A percentile compares a stretch with the other conserved stretches of the same genome.
These are phyloP conservation scores for Metschnikowia rubicola DNA, from an alignment of 805 yeast genomes.

Conservation along the genomic window DNA sequence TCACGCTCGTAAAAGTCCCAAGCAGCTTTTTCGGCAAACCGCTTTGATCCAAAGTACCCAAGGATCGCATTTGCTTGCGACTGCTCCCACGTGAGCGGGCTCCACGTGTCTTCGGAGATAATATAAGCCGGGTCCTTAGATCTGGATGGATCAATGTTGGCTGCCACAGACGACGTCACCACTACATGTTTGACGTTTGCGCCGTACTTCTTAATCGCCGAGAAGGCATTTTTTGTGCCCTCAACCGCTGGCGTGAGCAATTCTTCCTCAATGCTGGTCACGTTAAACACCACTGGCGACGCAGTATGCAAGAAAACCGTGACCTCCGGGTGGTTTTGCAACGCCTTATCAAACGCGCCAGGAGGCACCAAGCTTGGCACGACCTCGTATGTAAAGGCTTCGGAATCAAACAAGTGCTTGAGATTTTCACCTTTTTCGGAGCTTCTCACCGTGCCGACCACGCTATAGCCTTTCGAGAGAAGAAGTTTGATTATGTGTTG, in stretches of 20 bases:
- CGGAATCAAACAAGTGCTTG: slow-evolving; percentile 6
- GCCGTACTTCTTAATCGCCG: slow-evolving; percentile 44
- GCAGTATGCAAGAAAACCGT: slow-evolving; percentile 31
- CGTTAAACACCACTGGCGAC: slow-evolving; percentile 27
- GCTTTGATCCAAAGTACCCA: slow-evolving; percentile 8
- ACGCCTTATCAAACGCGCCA: slow-evolving; percentile 28
- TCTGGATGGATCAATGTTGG: slow-evolving; percentile 9
- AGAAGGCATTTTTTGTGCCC: slow-evolving; percentile 10
- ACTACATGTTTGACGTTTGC: slow-evolving; percentile 22
- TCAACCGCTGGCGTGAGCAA: slow-evolving; percentile 51
- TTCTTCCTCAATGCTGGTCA: slow-evolving; percentile 39
- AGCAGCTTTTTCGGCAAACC: slow-evolving; percentile 23
- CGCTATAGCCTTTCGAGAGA: slow-evolving; percentile 36
- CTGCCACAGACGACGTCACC: slow-evolving; percentile 7
- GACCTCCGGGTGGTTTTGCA: slow-evolving; percentile 26
- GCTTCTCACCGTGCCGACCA: slow-evolving; percentile 46
- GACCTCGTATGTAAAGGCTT: slow-evolving; percentile 12
- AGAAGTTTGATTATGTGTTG: slow-evolving; percentile 40
- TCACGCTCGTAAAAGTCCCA: slow-evolving; percentile 47
- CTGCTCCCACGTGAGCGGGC: slow-evolving; percentile 49
- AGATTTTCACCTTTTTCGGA: slow-evolving; percentile 33
- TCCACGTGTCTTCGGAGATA: slow-evolving; percentile 36
- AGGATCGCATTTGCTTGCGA: slow-evolving; percentile 2
- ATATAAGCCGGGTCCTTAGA: slow-evolving; percentile 9
- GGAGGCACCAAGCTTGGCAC: slow-evolving; percentile 20